Evolutionary conservation across 129 eudicot genomes (phyloP), one percentile per base, ranked within the genome.

Genomic region (Pseudognaphalium luteoalbum): DNA sequence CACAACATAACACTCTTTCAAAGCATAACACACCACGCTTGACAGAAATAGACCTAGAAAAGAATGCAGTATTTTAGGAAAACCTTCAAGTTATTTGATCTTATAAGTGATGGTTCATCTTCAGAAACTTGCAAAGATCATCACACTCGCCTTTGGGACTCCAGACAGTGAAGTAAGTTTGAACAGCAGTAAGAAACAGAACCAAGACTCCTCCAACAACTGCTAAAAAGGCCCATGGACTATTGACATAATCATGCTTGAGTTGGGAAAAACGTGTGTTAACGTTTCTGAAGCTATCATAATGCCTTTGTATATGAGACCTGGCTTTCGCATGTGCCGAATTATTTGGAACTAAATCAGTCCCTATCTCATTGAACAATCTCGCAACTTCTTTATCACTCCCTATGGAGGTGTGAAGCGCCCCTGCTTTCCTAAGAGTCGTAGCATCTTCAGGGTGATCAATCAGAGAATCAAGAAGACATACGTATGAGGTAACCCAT

Each of bases 401-500:
- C 39, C 82, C 82, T 2, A 71, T 61, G n/a, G 44, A 42, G 72
- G 68, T 76, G 2, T 63, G 51, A 25, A 86, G 79, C 5, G 83
- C 50, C 25, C 78, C 83, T 0, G 72, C 72, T 42, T 73, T 62
- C 1, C 74, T 25, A 34, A 86, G 83, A 21, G 58, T 57, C 56
- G 61, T 78, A 21, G 83, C 87, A 30, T 80, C 87, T 42, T 80
- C 72, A 3, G 79, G 65, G 20, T 81, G 69, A 61, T 73, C 81
- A 3, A 84, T 72, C 0, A 81, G 78, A 4, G 81, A 74, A 79
- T 87, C 81, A 29, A 87, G 79, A 11, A 87, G 74, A 42, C 81
- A 58, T 79, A 82, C 34, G 56, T 84, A 87, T 0, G 85, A 82
- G 16, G 83, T 79, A 21, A 87, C 80, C 73, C 80, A 42, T 7